Evolutionary conservation across 176 grass and related monocot genomes (phyloP), one percentile per base, ranked within the genome.

Genomic region (Aechmea fasciata): DNA sequence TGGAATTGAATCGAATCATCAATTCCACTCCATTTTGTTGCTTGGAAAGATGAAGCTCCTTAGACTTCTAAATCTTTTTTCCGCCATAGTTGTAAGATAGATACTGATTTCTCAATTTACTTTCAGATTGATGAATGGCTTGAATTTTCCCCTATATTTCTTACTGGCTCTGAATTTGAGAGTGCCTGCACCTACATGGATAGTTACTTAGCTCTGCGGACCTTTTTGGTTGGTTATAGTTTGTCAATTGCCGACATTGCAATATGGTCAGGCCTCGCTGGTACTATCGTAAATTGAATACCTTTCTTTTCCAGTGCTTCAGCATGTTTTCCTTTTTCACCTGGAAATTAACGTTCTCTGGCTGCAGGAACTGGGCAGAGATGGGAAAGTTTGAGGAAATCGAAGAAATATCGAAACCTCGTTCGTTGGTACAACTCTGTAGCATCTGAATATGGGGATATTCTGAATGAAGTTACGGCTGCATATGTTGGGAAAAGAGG

Each of bases 351-450:
- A 9, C 3, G 4, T 22, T 61, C 2, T 68, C 50, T 83, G 28
- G 77, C 33, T 67, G 69, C 57, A 97, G 89, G 89, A 59, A 87
- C 75, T 73, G 93, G 89, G 0, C 86, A 97, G 71, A 87, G 89
- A 80, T 97, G 93, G 89, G 89, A 92, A 78, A 92, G 86, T 79
- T 73, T 97, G 52, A 90, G 86, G 78, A 96, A 74, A 61, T 97
- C 89, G 26, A 84, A 81, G 15, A 97, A 87, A 83, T 87, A 97
- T 65, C 86, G 84, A 78, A 92, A 85, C 67, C 64, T 97, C 63
- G 82, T 79, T 69, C 76, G 83, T 49, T 96, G 88, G 89, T 96
- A 83, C 73, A 87, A 92, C 71, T 76, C 81, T 12, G 66, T 96
- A 78, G 64, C 68, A 54, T 71, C 51, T 52, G 76, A 92, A 33